A percentile compares a stretch with the other conserved stretches of the same genome.
These are phyloP conservation scores for Saitoella complicata DNA, from an alignment of 805 yeast species.

Conservation along the genomic window DNA sequence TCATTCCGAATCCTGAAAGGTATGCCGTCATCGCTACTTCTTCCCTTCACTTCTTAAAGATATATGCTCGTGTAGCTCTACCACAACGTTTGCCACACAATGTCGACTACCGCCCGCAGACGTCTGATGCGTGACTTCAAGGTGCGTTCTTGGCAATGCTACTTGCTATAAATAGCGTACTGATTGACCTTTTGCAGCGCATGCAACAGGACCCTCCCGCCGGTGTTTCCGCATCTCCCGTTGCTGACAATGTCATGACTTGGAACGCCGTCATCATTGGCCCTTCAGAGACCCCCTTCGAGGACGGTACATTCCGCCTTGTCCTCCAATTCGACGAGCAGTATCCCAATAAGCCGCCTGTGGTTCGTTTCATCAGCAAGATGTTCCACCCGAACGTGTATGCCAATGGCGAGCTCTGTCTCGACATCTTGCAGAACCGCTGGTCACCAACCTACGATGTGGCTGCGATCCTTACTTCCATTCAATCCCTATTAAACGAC, in stretches of 20 bases:
- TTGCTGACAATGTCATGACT: slow-evolving; percentile 91
- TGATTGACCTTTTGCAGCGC: slow-evolving; percentile 31
- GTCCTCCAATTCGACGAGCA: slow-evolving; percentile 85
- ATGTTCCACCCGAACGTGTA: slow-evolving; percentile 98
- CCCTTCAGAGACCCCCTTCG: slow-evolving; percentile 94
- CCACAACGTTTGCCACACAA: slow-evolving; percentile 16
- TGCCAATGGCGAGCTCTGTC: slow-evolving; percentile 85
- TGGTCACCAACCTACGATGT: slow-evolving; percentile 99
- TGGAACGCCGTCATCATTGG: slow-evolving; percentile 98
- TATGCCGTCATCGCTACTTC: too few species aligned
- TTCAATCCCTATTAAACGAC: slow-evolving; percentile 78
- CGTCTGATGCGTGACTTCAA: slow-evolving; percentile 97
- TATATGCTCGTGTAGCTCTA: too few species aligned
- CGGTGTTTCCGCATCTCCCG: slow-evolving; percentile 93
- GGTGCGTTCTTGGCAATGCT: slow-evolving; percentile 25
- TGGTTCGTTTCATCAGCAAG: slow-evolving; percentile 74
- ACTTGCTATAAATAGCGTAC: neutral
- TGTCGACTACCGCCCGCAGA: slow-evolving; percentile 99
- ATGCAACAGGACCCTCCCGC: slow-evolving; percentile 98
- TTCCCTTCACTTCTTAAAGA: too few species aligned
- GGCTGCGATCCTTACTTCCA: slow-evolving; percentile 81
- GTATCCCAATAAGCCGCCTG: slow-evolving; percentile 93
- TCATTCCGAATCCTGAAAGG: too few species aligned
- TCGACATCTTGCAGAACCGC: slow-evolving; percentile 88
- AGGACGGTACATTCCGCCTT: slow-evolving; percentile 89